Conservation (phyloP, 2,329 filamentous ascomycete genomes). For the Sclerotinia nivalis region DNA sequence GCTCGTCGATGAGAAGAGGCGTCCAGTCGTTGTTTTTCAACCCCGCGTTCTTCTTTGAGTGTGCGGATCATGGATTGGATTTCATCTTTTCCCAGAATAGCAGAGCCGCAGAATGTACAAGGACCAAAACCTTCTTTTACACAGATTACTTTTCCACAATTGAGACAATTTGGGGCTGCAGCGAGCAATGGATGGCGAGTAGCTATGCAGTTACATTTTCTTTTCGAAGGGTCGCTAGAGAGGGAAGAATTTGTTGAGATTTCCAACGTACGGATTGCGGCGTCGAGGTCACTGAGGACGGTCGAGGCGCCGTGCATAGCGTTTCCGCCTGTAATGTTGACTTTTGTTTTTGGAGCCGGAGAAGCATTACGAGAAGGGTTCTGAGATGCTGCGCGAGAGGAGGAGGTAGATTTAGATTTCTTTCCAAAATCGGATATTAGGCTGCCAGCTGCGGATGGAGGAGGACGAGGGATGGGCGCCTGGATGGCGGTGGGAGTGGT, state of each 20-base stretch:
- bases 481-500: slow-evolving; percentile 53
- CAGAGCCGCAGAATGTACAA: slow-evolving; percentile 83
- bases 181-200: slow-evolving; percentile 82
- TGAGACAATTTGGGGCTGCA: slow-evolving; percentile 90
- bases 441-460: slow-evolving; percentile 68
- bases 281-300: slow-evolving; percentile 68
- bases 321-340: slow-evolving; percentile 72
- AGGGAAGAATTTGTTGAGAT: slow-evolving; percentile 85
- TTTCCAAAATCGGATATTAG: slow-evolving; percentile 77
- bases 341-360: slow-evolving; percentile 56
- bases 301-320: slow-evolving; percentile 82
- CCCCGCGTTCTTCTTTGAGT: slow-evolving; percentile 80
- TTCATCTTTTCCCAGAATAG: slow-evolving; percentile 70
- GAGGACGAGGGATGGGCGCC: slow-evolving; percentile 45
- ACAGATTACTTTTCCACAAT: slow-evolving; percentile 93
- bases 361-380: slow-evolving; percentile 47
- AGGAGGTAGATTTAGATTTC: slow-evolving; percentile 53
- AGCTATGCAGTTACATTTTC: slow-evolving; percentile 85
- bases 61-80: slow-evolving; percentile 84
- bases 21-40: slow-evolving; percentile 81
- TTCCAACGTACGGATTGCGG: slow-evolving; percentile 85
- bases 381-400: slow-evolving; percentile 49
- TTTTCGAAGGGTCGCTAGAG: slow-evolving; percentile 51
- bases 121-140: slow-evolving; percentile 91
- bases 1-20: slow-evolving; percentile 67